phyloP scores from a whole-genome alignment of 108 stramenopile species.

The Discostella pseudostelligera region DNA sequence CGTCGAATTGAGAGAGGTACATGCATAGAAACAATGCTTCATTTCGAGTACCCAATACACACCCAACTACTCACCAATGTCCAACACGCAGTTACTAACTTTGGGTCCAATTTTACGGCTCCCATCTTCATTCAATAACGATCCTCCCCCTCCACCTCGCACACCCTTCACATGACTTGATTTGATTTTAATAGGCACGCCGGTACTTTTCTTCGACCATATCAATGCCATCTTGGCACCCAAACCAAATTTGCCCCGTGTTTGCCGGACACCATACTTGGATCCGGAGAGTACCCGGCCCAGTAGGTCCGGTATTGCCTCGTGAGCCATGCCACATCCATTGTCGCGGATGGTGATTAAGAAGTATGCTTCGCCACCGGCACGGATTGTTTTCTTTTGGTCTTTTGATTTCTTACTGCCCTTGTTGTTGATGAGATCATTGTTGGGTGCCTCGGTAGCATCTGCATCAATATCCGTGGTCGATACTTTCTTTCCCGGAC shows the following conservation, averaged over 20 bases:
- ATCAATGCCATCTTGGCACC: conserved; percentile 98
- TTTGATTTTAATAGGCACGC: conserved; percentile 83
- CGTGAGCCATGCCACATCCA: conserved; percentile 95
- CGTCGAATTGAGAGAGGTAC: too few relatives aligned
- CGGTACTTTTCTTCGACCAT: conserved; percentile 94
- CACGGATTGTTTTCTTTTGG: conserved; percentile 5
- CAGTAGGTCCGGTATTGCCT: conserved; percentile 87
- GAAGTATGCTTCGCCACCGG: conserved; percentile 75
- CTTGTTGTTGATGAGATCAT: not conserved
- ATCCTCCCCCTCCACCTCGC: conserved; percentile 16
- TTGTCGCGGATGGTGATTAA: conserved; percentile 87
- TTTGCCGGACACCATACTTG: conserved; percentile 96
- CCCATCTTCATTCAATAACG: conserved; percentile 36
- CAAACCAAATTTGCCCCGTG: conserved; percentile 95
- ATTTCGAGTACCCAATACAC: too few relatives aligned
- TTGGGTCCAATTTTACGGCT: conserved; percentile 33
- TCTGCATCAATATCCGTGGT: not conserved
- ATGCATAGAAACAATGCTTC: too few relatives aligned
- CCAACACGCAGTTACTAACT: conserved; percentile 79
- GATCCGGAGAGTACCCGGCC: conserved; percentile 91
- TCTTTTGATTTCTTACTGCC: not conserved
- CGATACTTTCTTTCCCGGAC: conserved; percentile 23
- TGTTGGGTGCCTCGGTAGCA: not conserved
- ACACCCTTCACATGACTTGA: conserved; percentile 51
- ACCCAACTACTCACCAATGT: conserved; percentile 80